Percentiles rank a stretch among this genome's conserved stretches.
Evolutionary conservation across 2,329 filamentous ascomycete genomes (phyloP).

Genomic region (Xylariaceae sp.): DNA sequence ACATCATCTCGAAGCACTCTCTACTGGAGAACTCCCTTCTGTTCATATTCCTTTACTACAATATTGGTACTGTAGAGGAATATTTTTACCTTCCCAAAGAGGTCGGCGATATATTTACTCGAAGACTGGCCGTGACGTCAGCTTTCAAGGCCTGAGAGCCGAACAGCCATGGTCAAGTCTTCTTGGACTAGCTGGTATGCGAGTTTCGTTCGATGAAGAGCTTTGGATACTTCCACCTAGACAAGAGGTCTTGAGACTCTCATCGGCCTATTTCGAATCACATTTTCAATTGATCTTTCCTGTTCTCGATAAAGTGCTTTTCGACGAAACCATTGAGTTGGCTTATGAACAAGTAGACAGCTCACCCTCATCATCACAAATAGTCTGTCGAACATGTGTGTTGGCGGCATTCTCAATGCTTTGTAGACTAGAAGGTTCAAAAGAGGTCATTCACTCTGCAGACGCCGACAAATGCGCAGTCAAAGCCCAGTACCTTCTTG

Average conservation of each 20-base stretch:
- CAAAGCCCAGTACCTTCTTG: not conserved
- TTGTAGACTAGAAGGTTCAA: not conserved
- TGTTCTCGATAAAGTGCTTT: not conserved
- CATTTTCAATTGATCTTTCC: not conserved
- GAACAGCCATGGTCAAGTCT: not conserved
- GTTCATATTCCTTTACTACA: slow-evolving; percentile 2
- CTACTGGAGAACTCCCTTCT: not conserved
- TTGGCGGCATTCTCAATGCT: slow-evolving; percentile 2
- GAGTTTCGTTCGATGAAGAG: not conserved
- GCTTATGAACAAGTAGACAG: not conserved
- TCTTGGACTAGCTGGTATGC: not conserved
- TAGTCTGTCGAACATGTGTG: not conserved
- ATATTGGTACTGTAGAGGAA: slow-evolving; percentile 8
- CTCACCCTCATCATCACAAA: not conserved
- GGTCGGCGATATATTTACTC: slow-evolving; percentile 2
- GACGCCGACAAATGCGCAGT: slow-evolving; percentile 1
- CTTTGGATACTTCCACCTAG: slow-evolving; percentile 3
- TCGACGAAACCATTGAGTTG: slow-evolving; percentile 1
- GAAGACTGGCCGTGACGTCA: not conserved
- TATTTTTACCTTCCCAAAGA: slow-evolving; percentile 2
- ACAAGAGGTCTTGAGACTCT: not conserved
- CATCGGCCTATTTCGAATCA: not conserved
- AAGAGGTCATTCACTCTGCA: not conserved
- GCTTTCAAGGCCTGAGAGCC: not conserved
- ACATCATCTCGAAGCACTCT: not conserved